Conservation (phyloP, 345 rosid genomes). For the Crucihimalaya himalaica region DNA sequence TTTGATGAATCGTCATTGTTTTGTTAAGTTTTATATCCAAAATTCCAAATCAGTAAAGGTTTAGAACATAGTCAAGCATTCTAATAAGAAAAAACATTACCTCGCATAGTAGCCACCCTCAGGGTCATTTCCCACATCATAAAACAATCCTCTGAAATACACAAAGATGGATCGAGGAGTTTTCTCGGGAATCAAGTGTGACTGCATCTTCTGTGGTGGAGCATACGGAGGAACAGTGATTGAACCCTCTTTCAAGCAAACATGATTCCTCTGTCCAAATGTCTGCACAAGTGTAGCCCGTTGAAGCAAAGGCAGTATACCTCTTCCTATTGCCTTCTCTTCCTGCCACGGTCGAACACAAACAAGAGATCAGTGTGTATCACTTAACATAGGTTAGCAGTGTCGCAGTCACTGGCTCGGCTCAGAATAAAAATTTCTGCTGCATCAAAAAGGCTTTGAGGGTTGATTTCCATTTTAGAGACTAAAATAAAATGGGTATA, state of each 20-base stretch:
- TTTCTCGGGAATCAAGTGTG: slow-evolving; percentile 79
- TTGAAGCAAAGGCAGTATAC: slow-evolving; percentile 81
- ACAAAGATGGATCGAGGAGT: slow-evolving; percentile 94
- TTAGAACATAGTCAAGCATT: slow-evolving; percentile 13
- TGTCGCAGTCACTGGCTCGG: not conserved
- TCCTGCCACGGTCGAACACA: slow-evolving; percentile 52
- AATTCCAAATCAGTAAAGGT: not conserved
- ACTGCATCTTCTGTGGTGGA: slow-evolving; percentile 96
- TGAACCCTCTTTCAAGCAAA: slow-evolving; percentile 93
- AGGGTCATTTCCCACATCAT: slow-evolving; percentile 95
- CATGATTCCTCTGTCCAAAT: slow-evolving; percentile 95
- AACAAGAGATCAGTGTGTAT: slow-evolving; percentile 13
- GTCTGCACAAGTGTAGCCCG: slow-evolving; percentile 99
- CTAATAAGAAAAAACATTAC: slow-evolving; percentile 41
- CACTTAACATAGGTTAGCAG: not conserved
- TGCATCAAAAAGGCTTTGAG: slow-evolving; percentile 11
- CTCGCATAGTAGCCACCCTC: slow-evolving; percentile 99
- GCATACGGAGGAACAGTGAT: slow-evolving; percentile 98
- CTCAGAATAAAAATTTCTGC: slow-evolving; percentile 1
- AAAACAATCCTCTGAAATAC: slow-evolving; percentile 95
- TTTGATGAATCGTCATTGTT: not conserved
- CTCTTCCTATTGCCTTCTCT: slow-evolving; percentile 97
- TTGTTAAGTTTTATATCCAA: slow-evolving; percentile 5
- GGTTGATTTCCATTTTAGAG: not conserved
- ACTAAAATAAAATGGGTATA: slow-evolving; percentile 1